phyloP scores from a whole-genome alignment of 345 rosid species.

The Punica granatum region DNA sequence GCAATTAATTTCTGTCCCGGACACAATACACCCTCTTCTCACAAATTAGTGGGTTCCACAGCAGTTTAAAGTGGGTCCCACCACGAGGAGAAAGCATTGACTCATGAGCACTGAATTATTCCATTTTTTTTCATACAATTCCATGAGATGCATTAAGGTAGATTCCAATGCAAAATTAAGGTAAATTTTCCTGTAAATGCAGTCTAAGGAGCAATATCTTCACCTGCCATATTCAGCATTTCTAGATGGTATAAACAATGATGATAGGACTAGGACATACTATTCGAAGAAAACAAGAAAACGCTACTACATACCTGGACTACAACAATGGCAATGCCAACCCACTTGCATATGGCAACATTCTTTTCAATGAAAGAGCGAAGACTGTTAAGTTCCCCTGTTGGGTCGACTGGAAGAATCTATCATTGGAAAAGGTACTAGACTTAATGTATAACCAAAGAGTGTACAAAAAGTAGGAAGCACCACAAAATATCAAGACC shows the following conservation, averaged over 20 bases:
- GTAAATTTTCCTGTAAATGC: background rate
- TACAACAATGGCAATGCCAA: constrained; percentile 52
- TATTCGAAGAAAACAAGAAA: background rate
- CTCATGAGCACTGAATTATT: background rate
- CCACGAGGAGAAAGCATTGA: background rate
- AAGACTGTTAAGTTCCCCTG: constrained; percentile 75
- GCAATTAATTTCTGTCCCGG: background rate
- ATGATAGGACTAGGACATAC: background rate
- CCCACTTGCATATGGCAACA: constrained; percentile 72
- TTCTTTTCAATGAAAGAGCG: constrained; percentile 59
- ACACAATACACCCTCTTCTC: background rate
- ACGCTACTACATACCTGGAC: constrained; percentile 47
- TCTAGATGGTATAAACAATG: background rate
- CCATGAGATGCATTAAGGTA: background rate
- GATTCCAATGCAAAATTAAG: background rate
- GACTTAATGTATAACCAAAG: background rate
- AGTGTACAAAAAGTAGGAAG: background rate
- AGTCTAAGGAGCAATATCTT: background rate
- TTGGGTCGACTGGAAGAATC: constrained; percentile 90
- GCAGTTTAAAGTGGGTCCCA: background rate
- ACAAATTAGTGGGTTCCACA: background rate
- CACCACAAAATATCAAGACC: background rate
- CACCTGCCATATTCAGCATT: background rate
- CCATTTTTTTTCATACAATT: background rate
- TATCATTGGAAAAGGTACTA: constrained; percentile 10